Conservation (phyloP, 176 grass and related monocot genomes). For the Bothriochloa decipiens region DNA sequence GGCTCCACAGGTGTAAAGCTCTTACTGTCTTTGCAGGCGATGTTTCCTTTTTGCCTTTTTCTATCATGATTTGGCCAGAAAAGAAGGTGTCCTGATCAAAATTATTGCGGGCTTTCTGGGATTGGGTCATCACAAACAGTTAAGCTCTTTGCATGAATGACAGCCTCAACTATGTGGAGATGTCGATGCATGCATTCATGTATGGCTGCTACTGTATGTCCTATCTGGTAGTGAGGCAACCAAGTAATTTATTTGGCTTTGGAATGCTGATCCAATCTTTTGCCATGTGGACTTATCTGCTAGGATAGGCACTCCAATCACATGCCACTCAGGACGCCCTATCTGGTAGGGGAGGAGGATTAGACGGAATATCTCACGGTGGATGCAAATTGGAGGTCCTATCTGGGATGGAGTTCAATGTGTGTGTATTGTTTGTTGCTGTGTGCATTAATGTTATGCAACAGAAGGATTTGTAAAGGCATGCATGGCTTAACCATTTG, state of each 20-base stretch:
- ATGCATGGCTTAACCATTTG: neutral
- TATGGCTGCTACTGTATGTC: neutral
- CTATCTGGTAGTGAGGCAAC: neutral
- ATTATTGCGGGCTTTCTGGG: constrained; percentile 44
- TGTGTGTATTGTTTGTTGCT: neutral
- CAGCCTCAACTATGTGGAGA: constrained; percentile 28
- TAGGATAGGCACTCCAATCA: neutral
- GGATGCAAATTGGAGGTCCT: neutral
- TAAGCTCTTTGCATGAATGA: constrained; percentile 28
- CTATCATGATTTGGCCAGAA: neutral
- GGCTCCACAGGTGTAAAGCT: constrained; percentile 21
- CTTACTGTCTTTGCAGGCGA: neutral
- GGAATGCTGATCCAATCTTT: neutral
- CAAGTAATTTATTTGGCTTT: constrained; percentile 19
- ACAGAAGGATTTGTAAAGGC: neutral
- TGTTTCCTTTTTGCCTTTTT: constrained; percentile 7
- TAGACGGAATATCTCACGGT: neutral
- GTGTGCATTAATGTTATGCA: neutral
- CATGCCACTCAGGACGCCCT: neutral
- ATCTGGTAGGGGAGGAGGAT: neutral
- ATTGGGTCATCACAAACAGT: constrained; percentile 27
- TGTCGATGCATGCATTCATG: neutral
- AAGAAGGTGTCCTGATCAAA: constrained; percentile 43
- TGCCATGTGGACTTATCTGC: constrained; percentile 36
- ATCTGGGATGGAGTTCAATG: neutral